Evolutionary conservation across 179 eudicot species (phyloP).

Genomic region (Actinidia chinensis): DNA sequence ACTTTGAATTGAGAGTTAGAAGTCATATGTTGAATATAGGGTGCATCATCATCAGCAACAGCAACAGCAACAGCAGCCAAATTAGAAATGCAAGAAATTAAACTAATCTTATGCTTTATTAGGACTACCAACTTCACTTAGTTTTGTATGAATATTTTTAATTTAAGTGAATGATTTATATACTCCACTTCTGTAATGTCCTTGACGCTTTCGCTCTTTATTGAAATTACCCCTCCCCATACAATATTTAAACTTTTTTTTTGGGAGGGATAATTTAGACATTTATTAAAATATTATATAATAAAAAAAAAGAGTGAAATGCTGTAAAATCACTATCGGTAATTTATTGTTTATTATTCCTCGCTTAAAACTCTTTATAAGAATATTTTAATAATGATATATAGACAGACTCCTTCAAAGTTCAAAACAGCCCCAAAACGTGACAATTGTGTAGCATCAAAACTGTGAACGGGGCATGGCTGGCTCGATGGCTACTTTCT

Average conservation of each 20-base stretch:
- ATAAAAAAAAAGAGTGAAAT: too few species aligned
- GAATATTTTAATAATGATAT: background rate
- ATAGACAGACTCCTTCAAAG: constrained; percentile 13
- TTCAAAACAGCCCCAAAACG: background rate
- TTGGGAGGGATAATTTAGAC: too few species aligned
- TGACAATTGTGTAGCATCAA: constrained; percentile 22
- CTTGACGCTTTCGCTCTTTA: too few species aligned
- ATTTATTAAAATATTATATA: too few species aligned
- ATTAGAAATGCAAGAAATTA: constrained; percentile 2
- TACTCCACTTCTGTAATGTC: too few species aligned
- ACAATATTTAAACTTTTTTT: too few species aligned
- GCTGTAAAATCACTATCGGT: too few species aligned
- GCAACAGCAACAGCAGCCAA: constrained; percentile 19
- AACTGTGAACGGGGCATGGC: constrained; percentile 10
- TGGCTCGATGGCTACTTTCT: constrained; percentile 4
- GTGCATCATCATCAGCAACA: too few species aligned
- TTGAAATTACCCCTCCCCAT: too few species aligned
- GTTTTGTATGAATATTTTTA: too few species aligned
- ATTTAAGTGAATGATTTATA: too few species aligned
- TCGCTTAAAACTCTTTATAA: background rate
- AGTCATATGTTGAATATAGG: constrained; percentile 1
- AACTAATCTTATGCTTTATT: background rate
- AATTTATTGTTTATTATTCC: background rate
- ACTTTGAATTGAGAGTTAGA: background rate
- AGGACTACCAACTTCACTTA: background rate